A percentile compares a stretch with the other conserved stretches of the same genome.
Conservation (phyloP, 352 stramenopile genomes). For the Albugo laibachii region DNA sequence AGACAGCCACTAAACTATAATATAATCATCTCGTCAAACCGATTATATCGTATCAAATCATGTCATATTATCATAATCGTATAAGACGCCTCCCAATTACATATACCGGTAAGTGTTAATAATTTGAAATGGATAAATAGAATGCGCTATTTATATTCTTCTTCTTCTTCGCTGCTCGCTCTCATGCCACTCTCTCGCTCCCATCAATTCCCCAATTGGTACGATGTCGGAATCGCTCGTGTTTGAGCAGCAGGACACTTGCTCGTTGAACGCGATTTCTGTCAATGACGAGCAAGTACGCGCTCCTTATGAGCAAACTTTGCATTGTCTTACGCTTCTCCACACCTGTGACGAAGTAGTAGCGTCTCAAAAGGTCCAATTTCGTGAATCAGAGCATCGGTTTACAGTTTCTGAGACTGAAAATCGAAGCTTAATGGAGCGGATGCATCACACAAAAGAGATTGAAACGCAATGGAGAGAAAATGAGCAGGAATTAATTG, state of each 20-base stretch:
- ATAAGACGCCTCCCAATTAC: too few relatives aligned
- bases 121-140: too few relatives aligned
- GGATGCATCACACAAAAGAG: slow-evolving; percentile 50
- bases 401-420: slow-evolving; percentile 80
- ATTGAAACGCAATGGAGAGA: slow-evolving; percentile 75
- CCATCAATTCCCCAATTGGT: too few relatives aligned
- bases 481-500: slow-evolving; percentile 85
- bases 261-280: slow-evolving; percentile 77
- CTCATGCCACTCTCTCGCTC: too few relatives aligned
- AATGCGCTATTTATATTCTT: too few relatives aligned
- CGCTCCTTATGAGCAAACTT: slow-evolving; percentile 88
- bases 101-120: too few relatives aligned
- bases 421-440: slow-evolving; percentile 69
- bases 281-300: slow-evolving; percentile 94
- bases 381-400: slow-evolving; percentile 84
- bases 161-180: too few relatives aligned
- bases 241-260: slow-evolving; percentile 29
- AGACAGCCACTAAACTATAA: too few relatives aligned
- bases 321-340: slow-evolving; percentile 66
- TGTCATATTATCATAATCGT: too few relatives aligned
- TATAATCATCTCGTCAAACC: too few relatives aligned
- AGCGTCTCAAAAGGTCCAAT: slow-evolving; percentile 28
- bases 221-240: too few relatives aligned
- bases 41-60: too few relatives aligned
- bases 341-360: slow-evolving; percentile 77